Base-by-base conservation (phyloP, 495 filamentous ascomycete species). In the Neurospora sp. region DNA sequence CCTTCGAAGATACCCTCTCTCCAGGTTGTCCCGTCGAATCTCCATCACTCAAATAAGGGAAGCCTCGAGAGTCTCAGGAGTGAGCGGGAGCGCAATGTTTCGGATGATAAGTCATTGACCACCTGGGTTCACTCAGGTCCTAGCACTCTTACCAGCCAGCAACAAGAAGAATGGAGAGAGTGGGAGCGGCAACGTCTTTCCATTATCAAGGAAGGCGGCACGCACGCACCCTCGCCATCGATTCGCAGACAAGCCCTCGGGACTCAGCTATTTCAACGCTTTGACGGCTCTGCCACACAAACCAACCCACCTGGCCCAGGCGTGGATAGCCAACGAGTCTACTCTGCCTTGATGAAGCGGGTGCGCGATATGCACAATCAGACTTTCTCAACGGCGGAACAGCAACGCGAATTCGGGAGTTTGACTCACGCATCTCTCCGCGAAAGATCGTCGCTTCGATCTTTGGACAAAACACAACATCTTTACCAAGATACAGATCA, bases 271-370 rank as follows among this genome's bases (percentile, higher is more conserved):
- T 76, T 77, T 35, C 71, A 75, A 42, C 44, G 69, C n/a, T 46
- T 44, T 4, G 75, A 74, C 8, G 54, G 70, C 20, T 27, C 14
- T 4, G 12, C 16, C 69, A 70, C 40, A 5, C 31, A 62, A 1
- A 39, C 74, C n/a, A n/a, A 42, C 2, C 31, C 54, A 0, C 23
- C 70, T n/a, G 69, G 71, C 1, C 74, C 69, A 5, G 70, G 82
- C 2, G 83, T 91, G 35, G 86, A 92, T 74, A 90, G 89, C 70
- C 86, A 91, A 35, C 87, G 91, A 39, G 82, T 94, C 40, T 94
- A 92, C 76, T 90, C 90, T 4, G 92, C 92, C 0, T 82, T 94
- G 74, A 90, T 93, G 86, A 90, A 88, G 75, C 88, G 89, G 38
- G 86, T 92, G 69, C 83, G 85, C 39, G 81, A 69, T 1, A 73